phyloP scores from a whole-genome alignment of 768 basidiomycete species.

The Mycena epipterygia region DNA sequence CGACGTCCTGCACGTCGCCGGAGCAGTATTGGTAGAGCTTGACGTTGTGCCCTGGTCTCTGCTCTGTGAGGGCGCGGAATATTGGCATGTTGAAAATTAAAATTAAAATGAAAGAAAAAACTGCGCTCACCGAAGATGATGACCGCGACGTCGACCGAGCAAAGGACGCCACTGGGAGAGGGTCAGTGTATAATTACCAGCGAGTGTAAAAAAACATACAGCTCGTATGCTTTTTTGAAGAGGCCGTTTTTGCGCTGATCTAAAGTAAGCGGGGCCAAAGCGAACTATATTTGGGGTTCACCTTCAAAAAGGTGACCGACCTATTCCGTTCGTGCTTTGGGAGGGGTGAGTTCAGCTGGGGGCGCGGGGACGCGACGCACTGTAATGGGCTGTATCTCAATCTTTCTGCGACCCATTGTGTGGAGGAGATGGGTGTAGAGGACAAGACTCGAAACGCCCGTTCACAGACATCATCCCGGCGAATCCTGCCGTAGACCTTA shows the following conservation, averaged over 20 bases:
- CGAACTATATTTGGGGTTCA: conserved; percentile 43
- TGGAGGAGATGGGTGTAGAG: conserved; percentile 33
- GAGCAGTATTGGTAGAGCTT: conserved; percentile 85
- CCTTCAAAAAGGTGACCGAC: conserved; percentile 84
- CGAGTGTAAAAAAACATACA: conserved; percentile 41
- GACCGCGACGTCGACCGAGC: conserved; percentile 81
- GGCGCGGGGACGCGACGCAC: conserved; percentile 54
- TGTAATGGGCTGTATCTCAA: conserved; percentile 82
- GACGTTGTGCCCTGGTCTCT: conserved; percentile 73
- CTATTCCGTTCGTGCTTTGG: conserved; percentile 78
- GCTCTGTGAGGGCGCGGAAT: conserved; percentile 66
- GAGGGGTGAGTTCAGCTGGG: background rate
- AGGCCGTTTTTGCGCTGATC: conserved; percentile 78
- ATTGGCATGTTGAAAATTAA: too few species aligned
- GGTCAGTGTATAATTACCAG: background rate
- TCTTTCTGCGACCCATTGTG: conserved; percentile 77
- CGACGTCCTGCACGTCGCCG: conserved; percentile 66
- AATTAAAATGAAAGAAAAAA: conserved; percentile 20
- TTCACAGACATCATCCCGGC: conserved; percentile 38
- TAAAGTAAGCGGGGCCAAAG: conserved; percentile 34
- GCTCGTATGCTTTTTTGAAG: conserved; percentile 85
- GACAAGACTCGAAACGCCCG: conserved; percentile 32
- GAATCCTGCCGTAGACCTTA: conserved; percentile 17
- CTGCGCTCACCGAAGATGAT: conserved; percentile 71
- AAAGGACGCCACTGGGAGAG: conserved; percentile 67